Evolutionary conservation across 2,329 filamentous ascomycete species (phyloP).

Genomic region (Xylariaceae sp.): DNA sequence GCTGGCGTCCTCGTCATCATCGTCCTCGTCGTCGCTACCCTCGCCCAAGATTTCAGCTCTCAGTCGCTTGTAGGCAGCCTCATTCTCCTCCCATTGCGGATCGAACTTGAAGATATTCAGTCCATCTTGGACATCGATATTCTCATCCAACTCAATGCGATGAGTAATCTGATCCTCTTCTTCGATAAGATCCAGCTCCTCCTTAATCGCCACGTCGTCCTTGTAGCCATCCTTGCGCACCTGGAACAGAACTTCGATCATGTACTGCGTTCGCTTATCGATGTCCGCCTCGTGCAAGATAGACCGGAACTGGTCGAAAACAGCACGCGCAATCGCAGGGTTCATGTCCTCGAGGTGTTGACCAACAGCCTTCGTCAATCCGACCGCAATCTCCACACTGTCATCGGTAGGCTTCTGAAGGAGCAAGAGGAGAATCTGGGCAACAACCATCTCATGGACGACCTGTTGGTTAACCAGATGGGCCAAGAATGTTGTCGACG

Average conservation of each 20-base stretch:
- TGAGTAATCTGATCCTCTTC: constrained; percentile 99
- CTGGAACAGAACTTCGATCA: constrained; percentile 97
- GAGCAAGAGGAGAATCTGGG: constrained; percentile 86
- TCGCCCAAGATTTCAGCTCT: constrained; percentile 94
- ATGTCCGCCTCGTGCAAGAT: constrained; percentile 96
- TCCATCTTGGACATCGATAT: constrained; percentile 77
- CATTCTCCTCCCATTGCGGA: constrained; percentile 80
- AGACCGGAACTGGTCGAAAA: constrained; percentile 93
- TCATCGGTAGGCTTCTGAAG: constrained; percentile 95
- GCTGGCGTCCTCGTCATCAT: constrained; percentile 63
- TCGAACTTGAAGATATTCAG: constrained; percentile 97
- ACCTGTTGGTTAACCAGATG: constrained; percentile 97
- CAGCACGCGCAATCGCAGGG: constrained; percentile 74
- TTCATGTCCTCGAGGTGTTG: constrained; percentile 96
- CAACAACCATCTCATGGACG: constrained; percentile 85
- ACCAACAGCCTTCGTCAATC: constrained; percentile 85
- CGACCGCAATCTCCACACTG: constrained; percentile 94
- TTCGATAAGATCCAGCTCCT: constrained; percentile 91
- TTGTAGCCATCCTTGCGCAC: constrained; percentile 95
- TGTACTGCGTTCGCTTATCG: constrained; percentile 97
- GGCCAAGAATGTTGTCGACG: constrained; percentile 88
- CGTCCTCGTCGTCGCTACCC: constrained; percentile 77
- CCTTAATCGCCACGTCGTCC: constrained; percentile 83
- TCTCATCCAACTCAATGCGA: constrained; percentile 72
- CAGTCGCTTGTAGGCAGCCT: constrained; percentile 81